Evolutionary conservation across 148 eudicot genomes (phyloP).

Genomic region (Mesembryanthemum crystallinum): DNA sequence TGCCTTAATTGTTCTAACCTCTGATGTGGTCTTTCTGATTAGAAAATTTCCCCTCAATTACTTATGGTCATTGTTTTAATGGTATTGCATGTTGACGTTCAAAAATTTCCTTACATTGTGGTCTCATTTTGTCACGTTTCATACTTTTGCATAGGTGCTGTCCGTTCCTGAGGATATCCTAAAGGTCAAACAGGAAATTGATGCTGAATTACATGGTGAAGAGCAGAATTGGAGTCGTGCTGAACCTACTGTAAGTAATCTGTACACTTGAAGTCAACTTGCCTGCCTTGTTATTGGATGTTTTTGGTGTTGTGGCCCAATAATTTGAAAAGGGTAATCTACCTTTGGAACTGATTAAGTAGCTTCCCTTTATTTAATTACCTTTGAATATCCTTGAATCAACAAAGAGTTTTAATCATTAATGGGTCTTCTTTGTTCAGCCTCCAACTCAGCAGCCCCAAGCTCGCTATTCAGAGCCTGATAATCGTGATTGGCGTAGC

Average conservation of each 20-base stretch:
- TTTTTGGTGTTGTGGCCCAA: neutral
- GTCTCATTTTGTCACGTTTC: conserved; percentile 2
- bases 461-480: conserved; percentile 77
- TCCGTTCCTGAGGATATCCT: conserved; percentile 59
- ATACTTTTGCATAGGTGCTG: conserved; percentile 37
- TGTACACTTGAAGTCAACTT: neutral
- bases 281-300: neutral
- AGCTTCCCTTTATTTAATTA: neutral
- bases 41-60: neutral
- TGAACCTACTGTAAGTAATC: conserved; percentile 57
- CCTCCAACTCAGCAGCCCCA: conserved; percentile 50
- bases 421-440: conserved; percentile 29
- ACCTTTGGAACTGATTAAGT: neutral
- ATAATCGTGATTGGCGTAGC: conserved; percentile 86
- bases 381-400: neutral
- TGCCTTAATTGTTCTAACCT: conserved; percentile 1
- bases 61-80: neutral
- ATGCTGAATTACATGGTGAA: conserved; percentile 68
- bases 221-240: conserved; percentile 74
- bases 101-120: neutral
- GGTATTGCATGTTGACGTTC: neutral
- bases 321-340: neutral
- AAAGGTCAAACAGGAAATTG: conserved; percentile 70
- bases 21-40: neutral
- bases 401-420: neutral